Percentiles rank a stretch among this genome's conserved stretches.
Evolutionary conservation across 1,284 basidiomycete genomes (phyloP).

Genomic region (Pascua sp.): DNA sequence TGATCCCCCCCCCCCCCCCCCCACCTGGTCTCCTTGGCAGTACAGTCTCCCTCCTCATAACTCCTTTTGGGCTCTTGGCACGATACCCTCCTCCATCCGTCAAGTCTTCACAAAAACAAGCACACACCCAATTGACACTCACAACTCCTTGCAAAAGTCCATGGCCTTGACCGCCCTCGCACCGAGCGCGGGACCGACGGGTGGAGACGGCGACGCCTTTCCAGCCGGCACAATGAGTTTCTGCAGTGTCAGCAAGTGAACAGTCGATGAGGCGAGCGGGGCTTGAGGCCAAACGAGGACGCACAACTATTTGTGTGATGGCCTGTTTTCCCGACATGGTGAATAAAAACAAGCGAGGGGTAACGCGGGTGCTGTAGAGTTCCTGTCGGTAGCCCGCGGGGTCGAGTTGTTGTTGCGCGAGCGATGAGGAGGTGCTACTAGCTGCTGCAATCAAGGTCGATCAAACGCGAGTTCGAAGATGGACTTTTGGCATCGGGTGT

Average conservation of each 20-base stretch:
- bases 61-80: no score
- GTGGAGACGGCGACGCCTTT: slow-evolving; percentile 92
- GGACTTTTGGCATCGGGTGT: slow-evolving; percentile 3
- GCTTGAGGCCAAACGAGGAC: not conserved
- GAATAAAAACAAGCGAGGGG: not conserved
- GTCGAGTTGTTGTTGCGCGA: no score
- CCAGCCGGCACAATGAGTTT: slow-evolving; percentile 87
- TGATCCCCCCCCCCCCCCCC: no score
- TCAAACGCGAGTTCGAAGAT: not conserved
- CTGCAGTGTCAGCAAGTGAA: slow-evolving; percentile 50
- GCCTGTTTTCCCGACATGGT: slow-evolving; percentile 19
- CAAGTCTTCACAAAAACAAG: not conserved
- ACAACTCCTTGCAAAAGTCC: slow-evolving; percentile 96
- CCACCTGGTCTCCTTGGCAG: no score
- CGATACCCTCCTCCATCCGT: no score
- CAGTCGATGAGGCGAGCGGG: not conserved
- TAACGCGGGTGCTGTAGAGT: not conserved
- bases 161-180: slow-evolving; percentile 98
- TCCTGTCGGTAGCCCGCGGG: not conserved
- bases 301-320: slow-evolving; percentile 20
- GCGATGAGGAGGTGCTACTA: not conserved
- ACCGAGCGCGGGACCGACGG: slow-evolving; percentile 94
- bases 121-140: slow-evolving; percentile 21
- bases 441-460: not conserved
- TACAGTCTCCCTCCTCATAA: no score